These are phyloP conservation scores for Fusarium sp. DNA, from an alignment of 2,329 filamentous ascomycete species.

Conservation along the genomic window DNA sequence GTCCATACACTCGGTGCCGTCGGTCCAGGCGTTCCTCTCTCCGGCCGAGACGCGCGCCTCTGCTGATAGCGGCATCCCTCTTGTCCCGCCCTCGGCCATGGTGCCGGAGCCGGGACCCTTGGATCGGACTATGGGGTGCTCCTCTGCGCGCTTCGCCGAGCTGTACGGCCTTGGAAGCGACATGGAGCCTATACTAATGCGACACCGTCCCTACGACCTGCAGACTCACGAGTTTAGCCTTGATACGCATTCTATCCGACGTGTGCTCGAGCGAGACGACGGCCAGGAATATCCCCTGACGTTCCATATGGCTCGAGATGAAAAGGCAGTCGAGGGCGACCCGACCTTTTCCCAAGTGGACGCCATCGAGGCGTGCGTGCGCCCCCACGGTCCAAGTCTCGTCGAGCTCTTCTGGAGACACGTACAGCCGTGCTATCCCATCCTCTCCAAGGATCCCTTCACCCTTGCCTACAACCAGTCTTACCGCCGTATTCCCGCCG, in stretches of 20 bases:
- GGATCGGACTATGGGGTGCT: constrained; percentile 41
- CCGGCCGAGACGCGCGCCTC: constrained; percentile 41
- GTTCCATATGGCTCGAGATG: constrained; percentile 48
- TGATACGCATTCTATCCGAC: constrained; percentile 68
- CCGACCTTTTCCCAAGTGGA: constrained; percentile 41
- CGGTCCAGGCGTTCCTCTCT: constrained; percentile 40
- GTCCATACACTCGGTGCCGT: constrained; percentile 37
- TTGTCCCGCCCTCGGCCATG: constrained; percentile 30
- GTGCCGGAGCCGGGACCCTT: constrained; percentile 30
- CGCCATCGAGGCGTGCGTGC: constrained; percentile 66
- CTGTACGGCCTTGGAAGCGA: constrained; percentile 48
- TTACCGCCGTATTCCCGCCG: constrained; percentile 61
- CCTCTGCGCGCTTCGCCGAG: constrained; percentile 44
- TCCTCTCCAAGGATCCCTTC: constrained; percentile 63
- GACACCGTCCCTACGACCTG: constrained; percentile 62
- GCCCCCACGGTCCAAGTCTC: constrained; percentile 65
- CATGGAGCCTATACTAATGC: constrained; percentile 49
- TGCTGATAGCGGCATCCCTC: constrained; percentile 33
- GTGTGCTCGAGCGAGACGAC: constrained; percentile 61
- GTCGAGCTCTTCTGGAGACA: constrained; percentile 70
- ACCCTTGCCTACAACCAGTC: constrained; percentile 61
- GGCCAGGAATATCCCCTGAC: constrained; percentile 47
- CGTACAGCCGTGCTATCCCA: constrained; percentile 62
- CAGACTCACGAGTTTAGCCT: constrained; percentile 53
- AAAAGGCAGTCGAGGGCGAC: constrained; percentile 44